These are phyloP conservation scores for Monilinia polystroma DNA, from an alignment of 2,329 filamentous ascomycete species.

Conservation along the genomic window DNA sequence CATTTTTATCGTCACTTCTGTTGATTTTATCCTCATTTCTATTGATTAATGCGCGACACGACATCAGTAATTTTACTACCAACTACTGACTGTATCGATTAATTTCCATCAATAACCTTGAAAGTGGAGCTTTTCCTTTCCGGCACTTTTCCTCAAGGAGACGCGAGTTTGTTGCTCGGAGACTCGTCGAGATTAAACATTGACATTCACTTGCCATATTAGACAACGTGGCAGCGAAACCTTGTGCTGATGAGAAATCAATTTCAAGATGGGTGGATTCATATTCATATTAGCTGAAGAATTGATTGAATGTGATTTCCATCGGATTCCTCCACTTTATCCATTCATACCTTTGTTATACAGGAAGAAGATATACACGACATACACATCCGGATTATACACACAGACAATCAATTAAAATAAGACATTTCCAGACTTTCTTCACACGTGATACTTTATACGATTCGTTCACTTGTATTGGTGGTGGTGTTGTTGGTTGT, in stretches of 20 bases:
- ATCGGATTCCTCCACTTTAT: neutral
- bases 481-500: no score
- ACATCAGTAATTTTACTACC: neutral
- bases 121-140: constrained; percentile 10
- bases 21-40: neutral
- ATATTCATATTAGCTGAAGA: neutral
- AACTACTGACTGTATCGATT: neutral
- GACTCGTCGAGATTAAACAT: constrained; percentile 9
- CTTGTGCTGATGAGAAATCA: constrained; percentile 2
- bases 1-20: neutral
- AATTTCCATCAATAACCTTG: constrained; percentile 5
- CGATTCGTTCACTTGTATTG: no score
- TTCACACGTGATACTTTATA: neutral
- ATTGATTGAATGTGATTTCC: no score
- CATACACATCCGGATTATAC: no score
- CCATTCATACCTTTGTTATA: no score
- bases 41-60: neutral
- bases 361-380: no score
- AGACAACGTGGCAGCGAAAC: constrained; percentile 8
- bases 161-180: neutral
- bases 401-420: neutral
- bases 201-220: neutral
- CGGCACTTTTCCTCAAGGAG: neutral
- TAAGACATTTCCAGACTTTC: constrained; percentile 10
- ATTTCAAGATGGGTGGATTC: neutral